These are phyloP conservation scores for Phytophthora sp. DNA, from an alignment of 352 stramenopile species.

Conservation along the genomic window DNA sequence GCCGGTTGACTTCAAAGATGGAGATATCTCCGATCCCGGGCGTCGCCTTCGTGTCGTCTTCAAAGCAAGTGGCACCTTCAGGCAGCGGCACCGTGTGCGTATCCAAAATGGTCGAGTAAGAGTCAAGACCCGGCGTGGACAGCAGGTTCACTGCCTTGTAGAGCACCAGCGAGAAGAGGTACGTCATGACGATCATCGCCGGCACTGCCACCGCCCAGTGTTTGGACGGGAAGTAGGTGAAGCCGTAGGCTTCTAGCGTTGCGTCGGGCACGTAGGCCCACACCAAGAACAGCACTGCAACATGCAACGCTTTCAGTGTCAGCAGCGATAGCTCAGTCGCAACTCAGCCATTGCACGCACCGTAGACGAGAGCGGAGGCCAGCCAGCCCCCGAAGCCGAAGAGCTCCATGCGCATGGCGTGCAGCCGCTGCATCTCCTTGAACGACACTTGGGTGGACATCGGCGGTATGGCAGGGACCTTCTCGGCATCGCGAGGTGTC, in stretches of 20 bases:
- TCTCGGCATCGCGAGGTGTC: not conserved
- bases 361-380: slow-evolving; percentile 78
- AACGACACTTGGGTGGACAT: slow-evolving; percentile 59
- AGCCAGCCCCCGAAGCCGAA: slow-evolving; percentile 89
- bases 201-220: slow-evolving; percentile 91
- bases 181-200: slow-evolving; percentile 80
- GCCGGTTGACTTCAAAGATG: slow-evolving; percentile 71
- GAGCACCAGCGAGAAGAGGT: slow-evolving; percentile 81
- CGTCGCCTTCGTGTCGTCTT: slow-evolving; percentile 58
- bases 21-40: slow-evolving; percentile 81
- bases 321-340: not conserved
- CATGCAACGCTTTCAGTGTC: not conserved
- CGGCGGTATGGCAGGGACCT: not conserved
- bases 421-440: slow-evolving; percentile 79
- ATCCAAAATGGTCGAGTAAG: slow-evolving; percentile 84
- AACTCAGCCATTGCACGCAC: slow-evolving; percentile 28
- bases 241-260: slow-evolving; percentile 76
- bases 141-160: slow-evolving; percentile 89
- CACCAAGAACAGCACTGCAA: slow-evolving; percentile 80
- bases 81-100: slow-evolving; percentile 67
- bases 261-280: slow-evolving; percentile 89
- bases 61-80: slow-evolving; percentile 46
- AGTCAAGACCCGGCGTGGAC: slow-evolving; percentile 68
- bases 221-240: slow-evolving; percentile 91
- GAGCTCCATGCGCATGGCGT: slow-evolving; percentile 86